Evolutionary conservation across 768 basidiomycete species (phyloP), one percentile per base, ranked within the genome.

Genomic region (Lactifluus echinatus): DNA sequence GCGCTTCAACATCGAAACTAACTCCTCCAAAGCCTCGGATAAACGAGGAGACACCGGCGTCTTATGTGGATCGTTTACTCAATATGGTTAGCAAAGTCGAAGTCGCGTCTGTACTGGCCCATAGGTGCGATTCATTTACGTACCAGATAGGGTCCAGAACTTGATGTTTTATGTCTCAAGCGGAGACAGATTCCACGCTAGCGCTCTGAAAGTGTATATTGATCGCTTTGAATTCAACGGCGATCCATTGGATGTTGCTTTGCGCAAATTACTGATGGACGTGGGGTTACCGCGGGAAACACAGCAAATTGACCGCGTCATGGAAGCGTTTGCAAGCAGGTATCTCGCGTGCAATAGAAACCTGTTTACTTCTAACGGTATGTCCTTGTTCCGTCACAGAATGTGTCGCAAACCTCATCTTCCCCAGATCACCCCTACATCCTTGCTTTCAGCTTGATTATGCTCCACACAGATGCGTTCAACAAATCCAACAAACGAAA

Each of bases 381-480:
- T 57, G 76, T 59, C 17, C 15, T 23, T 19, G 31, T 21, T 39
- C 12, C 51, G 19, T 24, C 15, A 19, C 24, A 53, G 36, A 24
- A 33, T 17, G 36, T 59, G 39, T 28, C 48, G 34, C 45, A 40
- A 44, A 11, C 23, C 28, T 53, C 39, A 56, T 56, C 8, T 42
- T 44, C n/a, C n/a, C 12, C 60, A 94, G 93, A 96, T 66, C 86
- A 95, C 65, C 89, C 95, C 11, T 97, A 98, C 71, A 89, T 98
- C 50, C 76, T 98, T 46, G 93, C 95, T 12, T 98, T 97, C 73
- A 97, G 95, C 65, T 75, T 97, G 67, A 96, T 98, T 65, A 98
- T 99, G 95, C 76, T 97, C 49, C 94, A 98, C 68, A 99, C 96
- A 17, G 96, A 99, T 67, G 90, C 87, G 5, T 98, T 98, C 77